Conservation (phyloP, 2,329 filamentous ascomycete species). For the Monosporascus sp. region DNA sequence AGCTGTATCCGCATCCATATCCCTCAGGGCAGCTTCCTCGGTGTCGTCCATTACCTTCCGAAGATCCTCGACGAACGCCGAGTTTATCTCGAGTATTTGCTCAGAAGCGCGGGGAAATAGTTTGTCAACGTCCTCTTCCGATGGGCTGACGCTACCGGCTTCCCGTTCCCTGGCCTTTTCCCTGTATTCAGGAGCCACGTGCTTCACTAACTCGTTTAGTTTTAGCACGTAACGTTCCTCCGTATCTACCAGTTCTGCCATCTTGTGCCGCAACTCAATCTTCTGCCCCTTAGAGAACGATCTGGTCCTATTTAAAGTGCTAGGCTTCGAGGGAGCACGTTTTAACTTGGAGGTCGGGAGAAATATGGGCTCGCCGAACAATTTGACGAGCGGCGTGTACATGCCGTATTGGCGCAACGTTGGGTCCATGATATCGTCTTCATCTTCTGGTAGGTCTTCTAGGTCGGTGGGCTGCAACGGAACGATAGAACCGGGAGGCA, state of each 20-base stretch:
- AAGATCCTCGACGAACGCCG: slow-evolving; percentile 72
- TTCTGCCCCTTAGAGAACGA: slow-evolving; percentile 79
- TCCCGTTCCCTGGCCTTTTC: slow-evolving; percentile 58
- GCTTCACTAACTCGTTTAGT: slow-evolving; percentile 74
- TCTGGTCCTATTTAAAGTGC: slow-evolving; percentile 70
- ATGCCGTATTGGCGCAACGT: slow-evolving; percentile 66
- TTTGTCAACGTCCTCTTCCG: slow-evolving; percentile 64
- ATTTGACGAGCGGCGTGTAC: slow-evolving; percentile 71
- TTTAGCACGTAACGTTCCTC: slow-evolving; percentile 93
- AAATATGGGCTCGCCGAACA: slow-evolving; percentile 81
- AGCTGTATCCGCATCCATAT: slow-evolving; percentile 60
- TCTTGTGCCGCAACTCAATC: slow-evolving; percentile 76
- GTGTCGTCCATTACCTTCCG: slow-evolving; percentile 74
- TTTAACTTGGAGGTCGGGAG: slow-evolving; percentile 79
- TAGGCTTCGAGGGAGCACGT: slow-evolving; percentile 82
- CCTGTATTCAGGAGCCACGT: slow-evolving; percentile 76
- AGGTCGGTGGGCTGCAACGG: slow-evolving; percentile 56
- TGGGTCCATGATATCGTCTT: slow-evolving; percentile 62
- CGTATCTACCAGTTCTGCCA: slow-evolving; percentile 86
- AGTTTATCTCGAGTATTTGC: slow-evolving; percentile 76
- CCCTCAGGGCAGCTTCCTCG: slow-evolving; percentile 71
- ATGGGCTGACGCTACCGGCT: slow-evolving; percentile 63
- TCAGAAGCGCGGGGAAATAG: slow-evolving; percentile 80
- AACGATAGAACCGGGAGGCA: slow-evolving; percentile 74
- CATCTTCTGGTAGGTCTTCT: slow-evolving; percentile 55